Evolutionary conservation across 441 rosid species (phyloP).

Genomic region (Adansonia grandidieri): DNA sequence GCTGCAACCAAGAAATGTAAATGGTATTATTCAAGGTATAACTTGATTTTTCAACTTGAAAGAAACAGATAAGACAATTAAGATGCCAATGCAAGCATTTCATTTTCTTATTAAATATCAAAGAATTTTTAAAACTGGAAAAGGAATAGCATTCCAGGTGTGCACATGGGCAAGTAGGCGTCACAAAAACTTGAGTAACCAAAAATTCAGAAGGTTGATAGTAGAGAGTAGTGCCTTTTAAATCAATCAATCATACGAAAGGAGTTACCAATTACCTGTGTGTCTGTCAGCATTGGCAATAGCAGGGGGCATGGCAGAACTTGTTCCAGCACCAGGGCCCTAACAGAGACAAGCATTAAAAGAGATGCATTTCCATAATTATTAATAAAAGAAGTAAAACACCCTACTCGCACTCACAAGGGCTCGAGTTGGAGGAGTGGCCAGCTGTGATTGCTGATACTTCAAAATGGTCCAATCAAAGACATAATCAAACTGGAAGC

Average conservation of each 20-base stretch:
- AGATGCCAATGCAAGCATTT: neutral
- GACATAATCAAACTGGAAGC: constrained; percentile 95
- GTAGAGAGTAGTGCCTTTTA: constrained; percentile 6
- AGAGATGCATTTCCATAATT: constrained; percentile 19
- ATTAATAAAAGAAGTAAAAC: constrained; percentile 14
- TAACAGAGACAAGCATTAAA: constrained; percentile 40
- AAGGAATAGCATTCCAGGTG: neutral
- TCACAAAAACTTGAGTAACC: neutral
- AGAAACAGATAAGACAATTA: neutral
- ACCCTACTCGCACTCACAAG: constrained; percentile 42
- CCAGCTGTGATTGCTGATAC: constrained; percentile 90
- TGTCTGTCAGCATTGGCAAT: constrained; percentile 62
- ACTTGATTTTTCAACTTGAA: neutral
- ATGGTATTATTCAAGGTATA: neutral
- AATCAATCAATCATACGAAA: neutral
- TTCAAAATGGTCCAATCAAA: constrained; percentile 99
- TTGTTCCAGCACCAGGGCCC: constrained; percentile 84
- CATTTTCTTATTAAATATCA: neutral
- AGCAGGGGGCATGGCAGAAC: constrained; percentile 71
- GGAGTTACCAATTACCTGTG: constrained; percentile 52
- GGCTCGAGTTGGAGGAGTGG: constrained; percentile 76
- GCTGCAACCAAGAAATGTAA: constrained; percentile 42
- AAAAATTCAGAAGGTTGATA: neutral
- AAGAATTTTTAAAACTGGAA: neutral
- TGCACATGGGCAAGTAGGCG: neutral